Evolutionary conservation across 345 rosid species (phyloP).

Genomic region (Reutealis trisperma): DNA sequence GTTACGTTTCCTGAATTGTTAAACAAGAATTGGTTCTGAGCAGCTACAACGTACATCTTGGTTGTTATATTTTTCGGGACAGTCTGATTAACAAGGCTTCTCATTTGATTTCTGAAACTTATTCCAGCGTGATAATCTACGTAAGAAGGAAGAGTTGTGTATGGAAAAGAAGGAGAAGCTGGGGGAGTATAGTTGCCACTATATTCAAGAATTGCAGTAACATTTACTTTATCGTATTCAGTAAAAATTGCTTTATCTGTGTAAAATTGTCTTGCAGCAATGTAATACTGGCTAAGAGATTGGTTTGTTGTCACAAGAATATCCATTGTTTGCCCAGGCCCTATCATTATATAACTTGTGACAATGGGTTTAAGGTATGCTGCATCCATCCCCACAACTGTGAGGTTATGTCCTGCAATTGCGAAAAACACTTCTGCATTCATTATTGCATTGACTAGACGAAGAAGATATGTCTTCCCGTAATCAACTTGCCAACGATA

Average conservation of each 20-base stretch:
- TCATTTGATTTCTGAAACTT: slow-evolving; percentile 6
- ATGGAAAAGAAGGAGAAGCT: slow-evolving; percentile 26
- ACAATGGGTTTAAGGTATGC: slow-evolving; percentile 31
- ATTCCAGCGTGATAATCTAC: slow-evolving; percentile 24
- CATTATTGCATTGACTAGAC: slow-evolving; percentile 35
- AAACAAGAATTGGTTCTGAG: background rate
- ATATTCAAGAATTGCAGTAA: slow-evolving; percentile 76
- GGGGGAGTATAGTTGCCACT: slow-evolving; percentile 36
- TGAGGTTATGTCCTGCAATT: slow-evolving; percentile 34
- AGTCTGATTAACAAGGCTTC: background rate
- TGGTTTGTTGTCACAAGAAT: slow-evolving; percentile 69
- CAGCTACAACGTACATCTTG: background rate
- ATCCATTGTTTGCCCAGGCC: slow-evolving; percentile 80
- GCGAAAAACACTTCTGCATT: slow-evolving; percentile 32
- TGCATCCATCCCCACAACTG: slow-evolving; percentile 39
- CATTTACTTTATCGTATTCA: slow-evolving; percentile 71
- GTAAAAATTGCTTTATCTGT: slow-evolving; percentile 15
- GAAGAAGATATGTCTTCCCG: slow-evolving; percentile 42
- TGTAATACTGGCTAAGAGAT: slow-evolving; percentile 66
- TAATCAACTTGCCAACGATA: slow-evolving; percentile 24
- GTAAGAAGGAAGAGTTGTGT: slow-evolving; percentile 18
- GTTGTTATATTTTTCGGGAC: slow-evolving; percentile 29
- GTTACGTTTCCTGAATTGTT: background rate
- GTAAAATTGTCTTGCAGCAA: slow-evolving; percentile 46
- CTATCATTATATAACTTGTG: slow-evolving; percentile 49